Evolutionary conservation across 345 rosid genomes (phyloP), one percentile per base, ranked within the genome.

Genomic region (Raphanus raphanistrum): DNA sequence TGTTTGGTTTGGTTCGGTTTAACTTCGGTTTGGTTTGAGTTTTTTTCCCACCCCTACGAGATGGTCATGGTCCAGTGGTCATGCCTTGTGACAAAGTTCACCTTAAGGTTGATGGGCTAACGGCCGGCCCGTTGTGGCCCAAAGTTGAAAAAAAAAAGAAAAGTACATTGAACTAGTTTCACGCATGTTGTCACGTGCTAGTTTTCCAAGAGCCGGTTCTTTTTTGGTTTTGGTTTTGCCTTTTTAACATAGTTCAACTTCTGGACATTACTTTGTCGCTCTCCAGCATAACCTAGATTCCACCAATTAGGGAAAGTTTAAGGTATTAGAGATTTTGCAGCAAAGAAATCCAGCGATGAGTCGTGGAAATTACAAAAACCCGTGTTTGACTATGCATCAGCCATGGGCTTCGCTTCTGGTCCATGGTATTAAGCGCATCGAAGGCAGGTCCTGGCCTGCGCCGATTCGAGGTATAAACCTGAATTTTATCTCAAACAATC

Each of bases 341-440:
- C 26, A 26, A 26, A 35, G 1, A 74, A 4, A 27, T 13, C 10
- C 1, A 76, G 82, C 72, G 73, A 80, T 85, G 80, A 85, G 82
- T 71, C 78, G 78, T 28, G 93, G 90, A 41, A 90, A 90, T 70
- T 92, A 81, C 82, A 83, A 59, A 57, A 94, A 92, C 84, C 97
- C 97, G 1, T 94, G 95, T 63, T 84, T 94, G 82, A 92, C 97
- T 4, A 82, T 94, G 97, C 98, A 92, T 79, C 98, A 92, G 75
- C 97, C 98, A 4, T 89, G 97, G 98, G 98, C 97, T 77, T 94
- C 97, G 0, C 82, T 94, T 32, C 85, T 92, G 2, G 89, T 92
- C 68, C 54, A 87, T 61, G 97, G 95, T 35, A 94, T 94, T 87
- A 94, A 94, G 69, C 97, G 97, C 70, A 83, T 94, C 52, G 98